Base-by-base conservation (phyloP, 2,329 filamentous ascomycete species). In the Exutisphaerella laricina region DNA sequence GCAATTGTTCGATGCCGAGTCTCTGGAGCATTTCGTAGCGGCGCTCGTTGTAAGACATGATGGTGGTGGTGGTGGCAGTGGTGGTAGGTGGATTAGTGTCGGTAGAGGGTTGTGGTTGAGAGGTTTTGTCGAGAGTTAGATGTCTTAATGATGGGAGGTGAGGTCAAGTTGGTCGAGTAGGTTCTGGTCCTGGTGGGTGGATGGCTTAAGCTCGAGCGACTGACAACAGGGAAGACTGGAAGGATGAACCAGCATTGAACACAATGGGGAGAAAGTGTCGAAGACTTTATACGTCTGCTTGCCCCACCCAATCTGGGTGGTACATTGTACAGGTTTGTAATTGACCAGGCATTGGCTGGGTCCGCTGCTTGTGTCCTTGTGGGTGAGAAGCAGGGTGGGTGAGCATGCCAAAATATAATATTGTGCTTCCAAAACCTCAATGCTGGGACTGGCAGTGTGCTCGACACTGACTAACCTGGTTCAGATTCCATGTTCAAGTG, bases 1-100 rank as follows among this genome's bases (percentile, higher is more conserved):
- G 56, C 4, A 60, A 48, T 39, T 58, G 58, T 43, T 62, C 52
- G 44, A 62, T 56, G 21, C 55, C 54, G 16, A 61, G 56, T 29
- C 53, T 44, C 25, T 22, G 44, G 21, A 58, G 49, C 18, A 41
- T 49, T 22, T 55, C 52, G 49, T 46, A 48, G 29, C 53, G 56
- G 37, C 55, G 51, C 17, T 35, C 43, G 42, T 47, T 55, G 50
- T 56, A 56, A 28, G 54, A 50, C 60, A 64, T 59, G 28, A 9
- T 51, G 16, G 40, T 35, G 10, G 34, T 12, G 31, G n/a, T n/a
- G n/a, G n/a, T n/a, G n/a, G n/a, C n/a, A n/a, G n/a, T n/a, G n/a
- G n/a, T n/a, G n/a, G n/a, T n/a, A n/a, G n/a, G n/a, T n/a, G n/a
- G n/a, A n/a, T n/a, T 30, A 3, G 38, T 26, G 28, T 13, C 16